phyloP scores from a whole-genome alignment of 129 eudicot species.

The Chrysanthemum seticuspe region DNA sequence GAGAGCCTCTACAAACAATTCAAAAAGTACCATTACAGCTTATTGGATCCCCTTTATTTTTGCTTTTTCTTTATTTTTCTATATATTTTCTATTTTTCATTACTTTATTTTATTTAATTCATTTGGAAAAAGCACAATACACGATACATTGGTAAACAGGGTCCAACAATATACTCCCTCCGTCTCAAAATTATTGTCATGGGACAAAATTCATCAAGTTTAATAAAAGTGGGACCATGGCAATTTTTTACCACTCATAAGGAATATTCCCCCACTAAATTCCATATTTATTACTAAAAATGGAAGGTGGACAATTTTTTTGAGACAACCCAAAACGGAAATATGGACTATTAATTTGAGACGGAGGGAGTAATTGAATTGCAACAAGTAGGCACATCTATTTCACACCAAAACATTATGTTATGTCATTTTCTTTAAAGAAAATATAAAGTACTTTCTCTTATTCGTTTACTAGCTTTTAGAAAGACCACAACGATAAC shows the following conservation, averaged over 20 bases:
- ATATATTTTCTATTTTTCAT: constrained; percentile 9
- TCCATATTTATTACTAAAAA: no score
- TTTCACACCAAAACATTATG: constrained; percentile 15
- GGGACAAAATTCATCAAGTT: no score
- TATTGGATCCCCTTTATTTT: constrained; percentile 32
- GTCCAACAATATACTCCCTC: constrained; percentile 22
- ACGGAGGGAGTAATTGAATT: no score
- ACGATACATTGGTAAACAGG: constrained; percentile 15
- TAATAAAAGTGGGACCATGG: no score
- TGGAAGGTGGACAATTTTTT: no score
- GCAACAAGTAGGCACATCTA: constrained; percentile 18
- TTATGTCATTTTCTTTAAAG: constrained; percentile 1
- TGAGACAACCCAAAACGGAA: no score
- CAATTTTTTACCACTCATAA: no score
- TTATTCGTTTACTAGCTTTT: not conserved
- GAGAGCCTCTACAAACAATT: constrained; percentile 33
- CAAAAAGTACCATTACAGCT: constrained; percentile 33
- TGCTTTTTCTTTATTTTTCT: constrained; percentile 26
- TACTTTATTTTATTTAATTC: constrained; percentile 24
- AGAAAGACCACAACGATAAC: not conserved
- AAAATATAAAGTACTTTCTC: not conserved
- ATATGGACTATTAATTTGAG: no score
- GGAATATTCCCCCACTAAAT: no score
- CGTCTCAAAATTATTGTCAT: no score
- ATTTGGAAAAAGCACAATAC: constrained; percentile 21